Percentiles rank a stretch among this genome's conserved stretches.
phyloP scores from a whole-genome alignment of 2,329 filamentous ascomycete species.

The Pyricularia grisea region DNA sequence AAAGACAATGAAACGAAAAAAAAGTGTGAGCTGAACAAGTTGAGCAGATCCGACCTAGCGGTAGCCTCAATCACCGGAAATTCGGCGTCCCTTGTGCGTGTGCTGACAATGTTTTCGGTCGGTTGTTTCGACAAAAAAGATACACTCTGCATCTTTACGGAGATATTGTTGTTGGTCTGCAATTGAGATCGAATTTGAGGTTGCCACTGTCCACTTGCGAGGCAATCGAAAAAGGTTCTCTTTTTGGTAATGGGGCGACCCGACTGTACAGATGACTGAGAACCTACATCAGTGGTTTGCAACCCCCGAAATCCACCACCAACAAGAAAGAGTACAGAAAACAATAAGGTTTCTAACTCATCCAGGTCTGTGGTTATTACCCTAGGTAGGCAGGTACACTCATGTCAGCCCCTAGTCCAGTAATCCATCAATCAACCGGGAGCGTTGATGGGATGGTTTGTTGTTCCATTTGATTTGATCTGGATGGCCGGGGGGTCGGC shows the following conservation, averaged over 20 bases:
- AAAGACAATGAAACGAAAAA: not conserved
- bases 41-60: not conserved
- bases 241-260: not conserved
- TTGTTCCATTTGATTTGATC: not conserved
- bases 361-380: not conserved
- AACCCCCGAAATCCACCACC: not conserved
- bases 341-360: not conserved
- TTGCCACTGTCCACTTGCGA: not conserved
- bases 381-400: not conserved
- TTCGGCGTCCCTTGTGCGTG: not conserved
- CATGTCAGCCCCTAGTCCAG: not conserved
- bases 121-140: not conserved
- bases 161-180: not conserved
- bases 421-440: not conserved
- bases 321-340: not conserved
- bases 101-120: not conserved
- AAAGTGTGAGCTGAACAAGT: not conserved
- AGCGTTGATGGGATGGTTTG: not conserved
- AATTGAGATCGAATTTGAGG: not conserved
- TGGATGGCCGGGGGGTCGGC: not conserved
- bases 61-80: not conserved
- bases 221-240: not conserved
- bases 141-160: not conserved
- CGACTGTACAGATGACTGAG: not conserved
- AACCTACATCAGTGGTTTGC: not conserved